Conservation (phyloP, 352 stramenopile genomes). For the Phytophthora aleatoria region DNA sequence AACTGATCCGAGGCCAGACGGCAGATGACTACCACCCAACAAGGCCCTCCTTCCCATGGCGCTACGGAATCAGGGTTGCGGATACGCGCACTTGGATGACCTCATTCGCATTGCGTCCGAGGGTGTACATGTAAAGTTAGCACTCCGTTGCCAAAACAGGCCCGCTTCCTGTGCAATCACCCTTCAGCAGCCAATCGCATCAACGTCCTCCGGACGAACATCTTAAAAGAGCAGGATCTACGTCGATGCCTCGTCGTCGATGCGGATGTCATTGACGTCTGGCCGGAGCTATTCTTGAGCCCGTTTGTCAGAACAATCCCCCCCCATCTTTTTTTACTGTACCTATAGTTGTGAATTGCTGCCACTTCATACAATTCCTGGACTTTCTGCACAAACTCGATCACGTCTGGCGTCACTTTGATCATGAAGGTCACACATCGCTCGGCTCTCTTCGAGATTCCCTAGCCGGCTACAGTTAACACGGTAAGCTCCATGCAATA, state of each 20-base stretch:
- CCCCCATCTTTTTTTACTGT: too few species aligned
- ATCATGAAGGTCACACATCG: too few species aligned
- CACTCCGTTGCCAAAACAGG: background rate
- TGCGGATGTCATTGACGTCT: background rate
- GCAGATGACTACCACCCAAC: background rate
- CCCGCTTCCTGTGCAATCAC: background rate
- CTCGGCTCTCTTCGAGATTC: too few species aligned
- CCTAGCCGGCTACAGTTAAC: too few species aligned
- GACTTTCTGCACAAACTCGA: too few species aligned
- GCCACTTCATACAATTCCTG: too few species aligned
- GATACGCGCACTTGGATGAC: background rate
- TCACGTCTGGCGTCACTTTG: too few species aligned
- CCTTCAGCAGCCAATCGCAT: background rate
- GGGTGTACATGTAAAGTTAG: background rate
- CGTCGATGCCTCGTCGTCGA: background rate
- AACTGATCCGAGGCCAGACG: background rate
- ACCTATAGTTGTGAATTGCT: too few species aligned
- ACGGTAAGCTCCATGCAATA: too few species aligned
- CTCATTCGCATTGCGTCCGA: background rate
- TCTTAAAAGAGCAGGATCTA: background rate
- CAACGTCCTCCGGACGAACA: background rate
- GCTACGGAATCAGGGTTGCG: background rate
- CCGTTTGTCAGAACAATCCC: background rate
- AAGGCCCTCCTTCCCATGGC: background rate
- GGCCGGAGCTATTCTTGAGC: background rate